Conservation (phyloP, 116 monocot species). For the Iris pallida region DNA sequence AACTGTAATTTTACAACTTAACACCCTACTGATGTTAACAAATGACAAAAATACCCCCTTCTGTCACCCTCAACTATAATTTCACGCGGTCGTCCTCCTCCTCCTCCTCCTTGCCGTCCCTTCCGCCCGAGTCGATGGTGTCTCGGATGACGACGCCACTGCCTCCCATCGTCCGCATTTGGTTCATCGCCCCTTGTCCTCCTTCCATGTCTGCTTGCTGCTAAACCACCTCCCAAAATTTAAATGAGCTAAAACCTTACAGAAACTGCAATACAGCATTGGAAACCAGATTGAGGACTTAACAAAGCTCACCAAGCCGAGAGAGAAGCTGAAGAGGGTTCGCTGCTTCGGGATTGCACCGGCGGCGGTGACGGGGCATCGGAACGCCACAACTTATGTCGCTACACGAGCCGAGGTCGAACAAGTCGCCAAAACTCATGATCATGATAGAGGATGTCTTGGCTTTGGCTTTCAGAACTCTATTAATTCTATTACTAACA, state of each 20-base stretch:
- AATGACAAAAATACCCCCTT: no score
- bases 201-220: slow-evolving; percentile 35
- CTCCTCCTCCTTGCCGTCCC: slow-evolving; percentile 50
- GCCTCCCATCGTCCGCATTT: slow-evolving; percentile 1
- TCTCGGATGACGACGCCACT: slow-evolving; percentile 12
- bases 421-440: slow-evolving; percentile 58
- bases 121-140: slow-evolving; percentile 14
- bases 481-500: no score
- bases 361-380: slow-evolving; percentile 14
- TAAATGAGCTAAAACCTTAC: not conserved
- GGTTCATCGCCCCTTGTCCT: slow-evolving; percentile 23
- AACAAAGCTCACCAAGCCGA: slow-evolving; percentile 28
- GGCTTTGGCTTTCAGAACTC: no score
- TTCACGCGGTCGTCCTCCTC: slow-evolving; percentile 82
- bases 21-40: no score
- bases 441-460: no score
- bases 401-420: slow-evolving; percentile 21
- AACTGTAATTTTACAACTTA: no score
- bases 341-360: no score
- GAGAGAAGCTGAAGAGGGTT: slow-evolving; percentile 38
- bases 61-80: no score
- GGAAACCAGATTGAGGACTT: not conserved
- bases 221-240: no score
- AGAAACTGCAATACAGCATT: not conserved
- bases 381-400: slow-evolving; percentile 12